phyloP scores from a whole-genome alignment of 305 asterid genomes.

The Fraxinus latifolia region DNA sequence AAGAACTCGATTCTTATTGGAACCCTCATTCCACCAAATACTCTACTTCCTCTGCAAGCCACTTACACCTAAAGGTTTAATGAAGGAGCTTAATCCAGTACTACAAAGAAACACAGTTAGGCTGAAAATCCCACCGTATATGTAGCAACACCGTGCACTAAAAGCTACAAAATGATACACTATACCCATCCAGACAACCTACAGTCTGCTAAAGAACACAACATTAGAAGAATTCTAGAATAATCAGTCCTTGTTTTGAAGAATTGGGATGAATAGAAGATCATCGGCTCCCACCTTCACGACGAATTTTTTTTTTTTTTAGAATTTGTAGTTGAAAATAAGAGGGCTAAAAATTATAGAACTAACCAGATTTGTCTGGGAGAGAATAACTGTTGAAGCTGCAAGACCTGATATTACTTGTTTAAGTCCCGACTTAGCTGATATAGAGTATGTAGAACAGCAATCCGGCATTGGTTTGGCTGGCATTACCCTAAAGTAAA shows the following conservation, averaged over 20 bases:
- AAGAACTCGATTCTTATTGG: background rate
- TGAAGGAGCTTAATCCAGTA: background rate
- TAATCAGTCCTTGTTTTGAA: background rate
- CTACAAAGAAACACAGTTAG: background rate
- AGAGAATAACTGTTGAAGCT: slow-evolving; percentile 57
- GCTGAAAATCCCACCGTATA: background rate
- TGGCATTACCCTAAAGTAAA: slow-evolving; percentile 42
- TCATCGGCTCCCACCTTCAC: slow-evolving; percentile 1
- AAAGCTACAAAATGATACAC: background rate
- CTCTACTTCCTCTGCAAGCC: background rate
- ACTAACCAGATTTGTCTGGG: slow-evolving; percentile 69
- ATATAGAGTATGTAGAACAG: slow-evolving; percentile 30
- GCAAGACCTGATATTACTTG: slow-evolving; percentile 74
- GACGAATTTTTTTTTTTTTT: too few relatives aligned
- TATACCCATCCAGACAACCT: slow-evolving; percentile 3
- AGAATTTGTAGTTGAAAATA: background rate
- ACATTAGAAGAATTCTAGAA: background rate
- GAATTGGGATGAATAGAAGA: background rate
- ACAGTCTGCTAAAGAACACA: slow-evolving; percentile 12
- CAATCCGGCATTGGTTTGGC: slow-evolving; percentile 35
- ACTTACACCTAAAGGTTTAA: background rate
- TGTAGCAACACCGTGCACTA: background rate
- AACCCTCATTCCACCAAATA: background rate
- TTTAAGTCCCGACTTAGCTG: slow-evolving; percentile 43
- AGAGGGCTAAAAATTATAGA: background rate